phyloP scores from a whole-genome alignment of 192 early-diverging fungal genomes.

The Phycomyces nitens region DNA sequence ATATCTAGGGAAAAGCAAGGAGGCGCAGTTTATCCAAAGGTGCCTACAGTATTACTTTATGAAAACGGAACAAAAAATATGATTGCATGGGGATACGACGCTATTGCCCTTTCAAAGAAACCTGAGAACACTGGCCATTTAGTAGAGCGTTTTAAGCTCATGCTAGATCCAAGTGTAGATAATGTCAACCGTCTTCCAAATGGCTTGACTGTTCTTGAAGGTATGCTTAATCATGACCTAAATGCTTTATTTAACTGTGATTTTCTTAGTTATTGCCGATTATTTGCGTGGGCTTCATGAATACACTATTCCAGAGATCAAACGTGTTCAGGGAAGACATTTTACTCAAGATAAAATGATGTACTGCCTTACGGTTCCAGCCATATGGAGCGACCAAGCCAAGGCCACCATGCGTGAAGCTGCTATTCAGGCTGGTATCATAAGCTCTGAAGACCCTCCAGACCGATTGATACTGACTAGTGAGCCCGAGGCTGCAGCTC shows the following conservation, averaged over 20 bases:
- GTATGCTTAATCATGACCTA: too few relatives aligned
- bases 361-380: conserved; percentile 46
- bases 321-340: too few relatives aligned
- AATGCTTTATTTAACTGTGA: too few relatives aligned
- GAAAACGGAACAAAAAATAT: conserved; percentile 29
- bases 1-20: conserved; percentile 34
- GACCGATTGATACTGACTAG: conserved; percentile 40
- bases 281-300: background rate
- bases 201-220: conserved; percentile 37
- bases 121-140: too few relatives aligned
- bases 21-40: conserved; percentile 28
- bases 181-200: conserved; percentile 30
- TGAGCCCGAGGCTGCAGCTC: conserved; percentile 40
- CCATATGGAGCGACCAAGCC: conserved; percentile 47
- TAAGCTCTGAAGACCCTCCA: conserved; percentile 28
- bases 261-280: background rate
- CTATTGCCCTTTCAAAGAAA: background rate
- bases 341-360: background rate
- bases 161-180: conserved; percentile 27
- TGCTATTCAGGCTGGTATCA: conserved; percentile 35
- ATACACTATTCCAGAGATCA: too few relatives aligned
- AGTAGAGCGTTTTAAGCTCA: conserved; percentile 29
- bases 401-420: conserved; percentile 39
- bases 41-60: conserved; percentile 36
- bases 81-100: conserved; percentile 34